Evolutionary conservation across 106 monocot genomes (phyloP), one percentile per base, ranked within the genome.

Genomic region (Phalaenopsis equestris): DNA sequence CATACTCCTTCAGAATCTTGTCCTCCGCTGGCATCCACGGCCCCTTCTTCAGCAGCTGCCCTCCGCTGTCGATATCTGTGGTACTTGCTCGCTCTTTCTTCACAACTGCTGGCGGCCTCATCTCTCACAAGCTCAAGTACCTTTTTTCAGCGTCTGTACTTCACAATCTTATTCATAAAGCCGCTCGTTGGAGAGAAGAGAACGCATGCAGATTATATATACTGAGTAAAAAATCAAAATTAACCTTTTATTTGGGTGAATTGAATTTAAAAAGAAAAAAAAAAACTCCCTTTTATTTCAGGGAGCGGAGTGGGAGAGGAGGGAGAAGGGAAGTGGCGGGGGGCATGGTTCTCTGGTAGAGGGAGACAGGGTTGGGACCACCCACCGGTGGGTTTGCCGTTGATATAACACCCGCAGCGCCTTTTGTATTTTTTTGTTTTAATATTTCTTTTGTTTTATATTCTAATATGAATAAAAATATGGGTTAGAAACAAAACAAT

Each of bases 1-100:
- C 86, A 74, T 93, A 85, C 65, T 89, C 89, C 36, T 80, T 55
- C 41, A 93, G 76, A 21, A 90, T 84, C 2, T 83, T 85, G 68
- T 92, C 92, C 89, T 92, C 78, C 78, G 37, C 55, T 41, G 57
- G 2, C 56, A 57, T 56, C 78, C 78, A 78, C 38, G 78, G 78
- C 12, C 78, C 78, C 39, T 58, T 78, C 57, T 78, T 78, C 57
- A 58, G 38, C 38, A 38, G 10, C 41, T 78, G 55, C 78, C 30
- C 78, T 11, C 57, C 37, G 23, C 24, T 42, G 24, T 23, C 48
- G 23, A 16, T 4, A 18, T 11, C 24, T 0, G 4, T n/a, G 17
- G 42, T 30, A 49, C 8, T 16, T 10, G 18, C 76, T 6, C 21
- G 11, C 42, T 49, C 76, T 14, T 52, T 19, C 47, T 49, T 76